Percentiles rank a stretch among this genome's conserved stretches.
These are phyloP conservation scores for Irpex rosettiformis DNA, from an alignment of 1,284 basidiomycete genomes.

Conservation along the genomic window DNA sequence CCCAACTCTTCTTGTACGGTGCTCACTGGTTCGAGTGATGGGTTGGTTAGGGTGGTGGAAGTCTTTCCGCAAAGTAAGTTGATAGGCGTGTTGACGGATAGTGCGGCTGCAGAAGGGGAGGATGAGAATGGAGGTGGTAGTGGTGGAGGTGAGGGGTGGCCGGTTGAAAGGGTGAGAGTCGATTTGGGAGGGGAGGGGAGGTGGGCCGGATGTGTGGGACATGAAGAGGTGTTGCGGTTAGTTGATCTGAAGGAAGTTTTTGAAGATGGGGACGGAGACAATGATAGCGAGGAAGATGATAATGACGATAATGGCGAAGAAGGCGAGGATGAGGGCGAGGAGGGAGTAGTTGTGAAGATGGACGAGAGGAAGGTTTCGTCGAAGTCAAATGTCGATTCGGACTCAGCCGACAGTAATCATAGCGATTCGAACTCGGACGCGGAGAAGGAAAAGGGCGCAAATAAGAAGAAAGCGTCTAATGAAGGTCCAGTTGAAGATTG, in stretches of 20 bases:
- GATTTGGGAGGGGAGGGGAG: slow-evolving; percentile 50
- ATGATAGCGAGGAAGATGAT: slow-evolving; percentile 31
- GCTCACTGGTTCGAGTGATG: slow-evolving; percentile 92
- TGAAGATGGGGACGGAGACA: slow-evolving; percentile 46
- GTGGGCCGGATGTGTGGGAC: slow-evolving; percentile 93
- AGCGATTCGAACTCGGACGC: slow-evolving; percentile 33
- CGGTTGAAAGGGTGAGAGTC: slow-evolving; percentile 82
- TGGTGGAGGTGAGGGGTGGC: slow-evolving; percentile 77
- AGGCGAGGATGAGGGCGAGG: slow-evolving; percentile 19
- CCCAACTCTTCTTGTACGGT: slow-evolving; percentile 70
- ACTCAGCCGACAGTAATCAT: too few relatives aligned
- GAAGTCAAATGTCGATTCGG: too few relatives aligned
- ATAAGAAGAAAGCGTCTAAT: slow-evolving; percentile 26
- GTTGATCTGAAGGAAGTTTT: slow-evolving; percentile 76
- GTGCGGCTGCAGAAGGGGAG: slow-evolving; percentile 28
- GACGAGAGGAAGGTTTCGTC: slow-evolving; percentile 35
- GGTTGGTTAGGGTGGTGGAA: slow-evolving; percentile 86
- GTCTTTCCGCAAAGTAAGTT: slow-evolving; percentile 83
- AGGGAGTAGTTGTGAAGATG: slow-evolving; percentile 36
- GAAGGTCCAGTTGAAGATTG: not conserved
- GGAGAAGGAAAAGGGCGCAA: slow-evolving; percentile 30
- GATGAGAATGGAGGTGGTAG: not conserved
- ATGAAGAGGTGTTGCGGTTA: slow-evolving; percentile 83
- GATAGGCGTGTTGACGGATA: slow-evolving; percentile 86
- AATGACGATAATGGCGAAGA: slow-evolving; percentile 36